phyloP scores from a whole-genome alignment of 2,329 filamentous ascomycete species.

The Intubia oerlemansii region DNA sequence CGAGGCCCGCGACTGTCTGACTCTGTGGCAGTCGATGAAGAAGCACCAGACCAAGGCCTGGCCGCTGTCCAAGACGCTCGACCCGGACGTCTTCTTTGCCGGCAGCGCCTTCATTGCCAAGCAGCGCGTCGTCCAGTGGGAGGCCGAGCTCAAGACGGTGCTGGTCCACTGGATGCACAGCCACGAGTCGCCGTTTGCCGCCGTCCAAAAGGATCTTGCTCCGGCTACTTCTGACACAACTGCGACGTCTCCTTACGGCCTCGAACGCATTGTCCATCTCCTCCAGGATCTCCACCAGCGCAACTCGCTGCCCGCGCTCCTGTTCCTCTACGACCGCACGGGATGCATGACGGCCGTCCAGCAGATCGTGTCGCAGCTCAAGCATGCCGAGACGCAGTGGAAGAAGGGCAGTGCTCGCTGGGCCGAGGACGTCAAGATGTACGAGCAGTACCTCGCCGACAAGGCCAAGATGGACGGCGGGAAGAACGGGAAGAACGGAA shows the following conservation, averaged over 20 bases:
- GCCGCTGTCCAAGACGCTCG: conserved; percentile 25
- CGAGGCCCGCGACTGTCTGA: conserved; percentile 49
- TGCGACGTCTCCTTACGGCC: conserved; percentile 4
- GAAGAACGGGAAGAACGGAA: too few relatives aligned
- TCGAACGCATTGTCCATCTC: conserved; percentile 27
- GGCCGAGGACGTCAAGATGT: conserved; percentile 28
- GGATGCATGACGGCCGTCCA: conserved; percentile 38
- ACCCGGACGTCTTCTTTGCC: conserved; percentile 27
- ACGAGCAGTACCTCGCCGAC: conserved; percentile 24
- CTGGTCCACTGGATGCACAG: conserved; percentile 40
- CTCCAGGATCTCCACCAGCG: conserved; percentile 35
- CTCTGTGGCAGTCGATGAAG: conserved; percentile 41
- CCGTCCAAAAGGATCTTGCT: conserved; percentile 23
- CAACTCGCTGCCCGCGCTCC: conserved; percentile 47
- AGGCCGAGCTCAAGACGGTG: conserved; percentile 33
- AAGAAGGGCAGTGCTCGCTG: conserved; percentile 35
- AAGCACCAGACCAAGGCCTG: conserved; percentile 30
- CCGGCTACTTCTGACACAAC: not conserved
- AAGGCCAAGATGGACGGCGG: conserved; percentile 11
- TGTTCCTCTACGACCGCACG: conserved; percentile 56
- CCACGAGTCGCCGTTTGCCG: conserved; percentile 18
- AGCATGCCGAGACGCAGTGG: conserved; percentile 30
- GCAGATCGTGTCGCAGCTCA: conserved; percentile 28
- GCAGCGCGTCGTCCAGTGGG: conserved; percentile 44
- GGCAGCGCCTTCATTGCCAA: conserved; percentile 30